A percentile compares a stretch with the other conserved stretches of the same genome.
These are phyloP conservation scores for Fusarium burgessii DNA, from an alignment of 2,329 filamentous ascomycete genomes.

Conservation along the genomic window DNA sequence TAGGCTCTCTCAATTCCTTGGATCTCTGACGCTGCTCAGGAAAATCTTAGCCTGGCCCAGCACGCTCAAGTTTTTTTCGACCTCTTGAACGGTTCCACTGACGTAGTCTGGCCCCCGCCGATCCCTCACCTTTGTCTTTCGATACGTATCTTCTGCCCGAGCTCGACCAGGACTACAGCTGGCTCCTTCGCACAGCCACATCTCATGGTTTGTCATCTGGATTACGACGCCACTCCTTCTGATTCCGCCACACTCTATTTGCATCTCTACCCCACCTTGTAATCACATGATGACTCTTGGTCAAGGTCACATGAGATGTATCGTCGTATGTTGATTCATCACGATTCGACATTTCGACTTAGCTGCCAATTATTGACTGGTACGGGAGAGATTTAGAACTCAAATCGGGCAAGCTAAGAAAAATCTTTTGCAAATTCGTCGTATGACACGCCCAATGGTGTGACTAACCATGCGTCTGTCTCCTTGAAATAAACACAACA, in stretches of 20 bases:
- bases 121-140: constrained; percentile 25
- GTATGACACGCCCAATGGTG: constrained; percentile 43
- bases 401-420: constrained; percentile 9
- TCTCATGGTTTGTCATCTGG: constrained; percentile 36
- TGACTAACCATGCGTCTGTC: constrained; percentile 38
- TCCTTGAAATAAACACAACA: constrained; percentile 13
- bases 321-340: constrained; percentile 33
- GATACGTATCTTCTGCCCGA: constrained; percentile 28
- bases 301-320: constrained; percentile 35
- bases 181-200: constrained; percentile 43
- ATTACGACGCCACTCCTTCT: constrained; percentile 7
- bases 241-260: constrained; percentile 45
- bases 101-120: constrained; percentile 43
- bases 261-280: constrained; percentile 15
- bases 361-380: constrained; percentile 9
- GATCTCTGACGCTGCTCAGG: constrained; percentile 27
- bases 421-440: constrained; percentile 23
- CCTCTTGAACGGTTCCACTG: constrained; percentile 37
- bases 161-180: not conserved
- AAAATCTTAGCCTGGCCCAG: constrained; percentile 37
- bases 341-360: constrained; percentile 11
- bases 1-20: constrained; percentile 37
- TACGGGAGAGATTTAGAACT: constrained; percentile 9
- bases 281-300: constrained; percentile 44
- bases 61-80: constrained; percentile 33